A percentile compares a stretch with the other conserved stretches of the same genome.
Conservation (phyloP, 768 basidiomycete genomes). For the Auricularia auricula-judae region DNA sequence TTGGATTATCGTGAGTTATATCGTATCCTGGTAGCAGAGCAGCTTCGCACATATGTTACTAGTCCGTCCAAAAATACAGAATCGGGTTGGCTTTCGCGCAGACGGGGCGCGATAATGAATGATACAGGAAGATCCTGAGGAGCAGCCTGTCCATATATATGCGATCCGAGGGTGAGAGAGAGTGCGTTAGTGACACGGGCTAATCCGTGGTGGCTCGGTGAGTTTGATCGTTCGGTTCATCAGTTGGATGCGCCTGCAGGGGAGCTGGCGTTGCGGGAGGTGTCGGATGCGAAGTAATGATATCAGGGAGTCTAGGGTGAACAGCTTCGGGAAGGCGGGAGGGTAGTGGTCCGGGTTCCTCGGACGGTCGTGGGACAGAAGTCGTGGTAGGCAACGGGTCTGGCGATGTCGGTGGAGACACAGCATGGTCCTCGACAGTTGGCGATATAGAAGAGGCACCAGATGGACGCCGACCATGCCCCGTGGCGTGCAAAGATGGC, state of each 20-base stretch:
- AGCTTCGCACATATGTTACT: too few species aligned
- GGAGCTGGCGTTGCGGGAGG: neutral
- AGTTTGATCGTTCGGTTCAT: neutral
- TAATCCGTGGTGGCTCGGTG: too few species aligned
- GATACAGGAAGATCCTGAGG: too few species aligned
- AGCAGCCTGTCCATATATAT: too few species aligned
- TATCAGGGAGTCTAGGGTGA: neutral
- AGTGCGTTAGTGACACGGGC: too few species aligned
- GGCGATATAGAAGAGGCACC: conserved; percentile 6
- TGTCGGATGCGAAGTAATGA: neutral
- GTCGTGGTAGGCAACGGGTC: neutral
- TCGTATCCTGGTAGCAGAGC: too few species aligned
- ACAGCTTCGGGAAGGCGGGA: neutral
- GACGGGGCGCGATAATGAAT: too few species aligned
- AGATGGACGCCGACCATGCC: neutral
- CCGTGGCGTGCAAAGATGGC: neutral
- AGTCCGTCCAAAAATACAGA: too few species aligned
- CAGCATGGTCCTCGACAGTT: neutral
- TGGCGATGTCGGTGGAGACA: neutral
- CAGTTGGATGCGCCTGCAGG: neutral
- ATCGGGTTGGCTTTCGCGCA: too few species aligned
- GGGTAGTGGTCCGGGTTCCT: neutral
- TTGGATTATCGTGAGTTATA: too few species aligned
- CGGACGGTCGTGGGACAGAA: neutral
- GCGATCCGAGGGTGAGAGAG: too few species aligned